Conservation (phyloP, 345 rosid species). For the Eucalyptus erythrocorys region DNA sequence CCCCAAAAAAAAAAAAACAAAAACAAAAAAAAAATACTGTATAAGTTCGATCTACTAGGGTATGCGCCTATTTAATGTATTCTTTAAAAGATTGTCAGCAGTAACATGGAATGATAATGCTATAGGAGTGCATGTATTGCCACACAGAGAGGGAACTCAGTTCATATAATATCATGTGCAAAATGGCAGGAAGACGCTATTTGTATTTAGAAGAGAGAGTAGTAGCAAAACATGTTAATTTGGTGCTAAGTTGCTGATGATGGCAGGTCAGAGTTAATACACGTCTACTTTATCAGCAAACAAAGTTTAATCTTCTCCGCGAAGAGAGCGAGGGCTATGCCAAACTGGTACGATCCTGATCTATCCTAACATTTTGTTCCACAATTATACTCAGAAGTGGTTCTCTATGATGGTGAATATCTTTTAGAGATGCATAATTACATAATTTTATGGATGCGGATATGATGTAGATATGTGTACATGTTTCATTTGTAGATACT, state of each 20-base stretch:
- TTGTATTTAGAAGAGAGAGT: background rate
- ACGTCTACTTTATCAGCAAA: constrained; percentile 96
- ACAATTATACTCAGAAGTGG: background rate
- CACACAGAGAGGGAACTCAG: background rate
- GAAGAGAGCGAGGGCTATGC: constrained; percentile 99
- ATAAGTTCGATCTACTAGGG: background rate
- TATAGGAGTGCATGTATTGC: background rate
- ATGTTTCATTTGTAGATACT: background rate
- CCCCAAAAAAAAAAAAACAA: no score
- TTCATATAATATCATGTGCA: background rate
- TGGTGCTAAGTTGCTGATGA: background rate
- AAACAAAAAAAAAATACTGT: no score
- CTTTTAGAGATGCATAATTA: background rate
- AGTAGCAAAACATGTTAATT: background rate
- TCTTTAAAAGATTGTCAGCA: background rate
- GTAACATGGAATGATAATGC: background rate
- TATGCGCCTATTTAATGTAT: background rate
- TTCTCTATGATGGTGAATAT: background rate
- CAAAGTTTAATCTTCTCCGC: constrained; percentile 94
- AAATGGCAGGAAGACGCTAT: background rate
- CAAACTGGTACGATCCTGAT: constrained; percentile 55
- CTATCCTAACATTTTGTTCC: background rate
- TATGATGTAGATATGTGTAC: background rate
- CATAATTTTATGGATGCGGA: background rate
- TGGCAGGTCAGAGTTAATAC: constrained; percentile 96